Base-by-base conservation (phyloP, 257 asterid genomes). In the Scutellaria minor region DNA sequence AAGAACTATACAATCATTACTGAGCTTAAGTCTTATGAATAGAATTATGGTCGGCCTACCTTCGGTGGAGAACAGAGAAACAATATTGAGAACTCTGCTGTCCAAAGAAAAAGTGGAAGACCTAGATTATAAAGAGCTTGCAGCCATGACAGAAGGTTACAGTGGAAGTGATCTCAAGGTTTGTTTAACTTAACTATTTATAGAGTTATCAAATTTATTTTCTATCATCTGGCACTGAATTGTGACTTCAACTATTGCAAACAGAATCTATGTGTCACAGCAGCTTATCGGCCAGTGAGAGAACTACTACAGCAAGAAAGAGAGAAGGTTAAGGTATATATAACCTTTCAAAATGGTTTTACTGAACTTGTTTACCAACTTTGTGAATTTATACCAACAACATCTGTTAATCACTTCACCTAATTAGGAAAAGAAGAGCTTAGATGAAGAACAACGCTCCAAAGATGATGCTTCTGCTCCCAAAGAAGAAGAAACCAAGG, bases 91-190 rank as follows among this genome's bases (percentile, higher is more conserved):
- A 81, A 93, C 98, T 41, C 91, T 93, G 41, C 68, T 93, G 77
- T 83, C 92, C 44, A 93, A 93, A 85, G 98, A 93, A 81, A 90
- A 87, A 64, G 91, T 81, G 24, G 86, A 82, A 80, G 87, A 76
- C 65, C 72, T 93, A 51, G 96, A 93, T 57, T 90, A 78, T 74
- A 87, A 90, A 83, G 97, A 93, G 87, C 85, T 93, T 66, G 96
- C 89, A n/a, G 73, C 63, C 79, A 83, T 87, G 83, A 90, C 96
- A 14, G 98, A 93, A 78, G 98, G 98, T 77, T 93, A 87, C 37
- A 88, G 88, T 68, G 97, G 98, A 81, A 92, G 98, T 66, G 98
- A 93, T 86, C 95, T 93, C 9, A 93, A 93, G 98, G 98, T 92
- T 64, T 44, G 88, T 53, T 40, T 18, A 73, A 14, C 66, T 53